phyloP scores from a whole-genome alignment of 371 early-diverging fungal genomes.

The Nematocida ironsii region DNA sequence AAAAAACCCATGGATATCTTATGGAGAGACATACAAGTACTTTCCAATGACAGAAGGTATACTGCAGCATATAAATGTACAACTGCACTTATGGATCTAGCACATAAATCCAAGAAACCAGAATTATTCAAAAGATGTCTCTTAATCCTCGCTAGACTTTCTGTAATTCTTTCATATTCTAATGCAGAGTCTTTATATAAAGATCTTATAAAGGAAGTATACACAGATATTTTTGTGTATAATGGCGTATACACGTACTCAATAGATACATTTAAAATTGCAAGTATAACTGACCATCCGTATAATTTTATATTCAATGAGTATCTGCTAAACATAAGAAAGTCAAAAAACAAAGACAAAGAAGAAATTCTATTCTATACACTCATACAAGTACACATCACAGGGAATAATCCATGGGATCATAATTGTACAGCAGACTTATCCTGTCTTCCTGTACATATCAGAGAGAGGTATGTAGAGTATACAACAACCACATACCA shows the following conservation, averaged over 20 bases:
- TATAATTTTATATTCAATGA: slow-evolving; percentile 31
- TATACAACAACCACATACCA: background rate
- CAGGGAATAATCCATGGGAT: slow-evolving; percentile 7
- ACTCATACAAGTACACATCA: slow-evolving; percentile 10
- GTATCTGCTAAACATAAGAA: slow-evolving; percentile 22
- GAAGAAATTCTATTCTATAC: slow-evolving; percentile 40
- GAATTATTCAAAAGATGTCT: background rate
- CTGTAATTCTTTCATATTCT: slow-evolving; percentile 1
- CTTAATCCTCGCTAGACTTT: slow-evolving; percentile 26
- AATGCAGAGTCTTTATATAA: slow-evolving; percentile 2
- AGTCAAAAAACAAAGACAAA: background rate
- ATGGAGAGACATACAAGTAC: slow-evolving; percentile 39
- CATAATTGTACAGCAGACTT: slow-evolving; percentile 7
- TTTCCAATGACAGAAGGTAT: background rate
- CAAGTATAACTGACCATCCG: background rate
- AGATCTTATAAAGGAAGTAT: background rate
- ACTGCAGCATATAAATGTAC: slow-evolving; percentile 12
- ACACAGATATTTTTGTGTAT: slow-evolving; percentile 31
- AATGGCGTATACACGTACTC: slow-evolving; percentile 15
- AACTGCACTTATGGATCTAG: background rate
- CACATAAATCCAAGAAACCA: background rate
- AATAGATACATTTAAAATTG: background rate
- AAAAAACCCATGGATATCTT: background rate
- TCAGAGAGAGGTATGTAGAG: slow-evolving; percentile 27
- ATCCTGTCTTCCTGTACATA: slow-evolving; percentile 21